Evolutionary conservation across 192 early-diverging fungal genomes (phyloP).

Genomic region (Rhizophagus clarus): DNA sequence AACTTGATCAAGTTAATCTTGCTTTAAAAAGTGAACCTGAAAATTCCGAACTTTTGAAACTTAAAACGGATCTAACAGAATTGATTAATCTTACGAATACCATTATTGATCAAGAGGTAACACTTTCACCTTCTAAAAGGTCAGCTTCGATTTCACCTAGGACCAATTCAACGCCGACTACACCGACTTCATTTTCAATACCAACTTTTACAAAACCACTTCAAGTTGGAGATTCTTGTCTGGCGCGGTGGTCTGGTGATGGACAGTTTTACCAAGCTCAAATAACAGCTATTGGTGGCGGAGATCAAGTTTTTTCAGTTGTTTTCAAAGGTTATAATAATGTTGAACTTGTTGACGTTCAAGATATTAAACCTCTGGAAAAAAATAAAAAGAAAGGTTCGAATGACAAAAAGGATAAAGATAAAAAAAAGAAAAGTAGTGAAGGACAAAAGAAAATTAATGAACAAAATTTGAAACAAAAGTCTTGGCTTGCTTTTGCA

Average conservation of each 20-base stretch:
- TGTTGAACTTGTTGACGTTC: slow-evolving; percentile 50
- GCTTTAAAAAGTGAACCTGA: slow-evolving; percentile 67
- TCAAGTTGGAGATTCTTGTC: slow-evolving; percentile 59
- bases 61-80: slow-evolving; percentile 66
- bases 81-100: slow-evolving; percentile 64
- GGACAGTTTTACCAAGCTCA: slow-evolving; percentile 69
- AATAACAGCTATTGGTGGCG: slow-evolving; percentile 59
- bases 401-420: slow-evolving; percentile 36
- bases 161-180: slow-evolving; percentile 27
- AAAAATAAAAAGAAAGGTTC: slow-evolving; percentile 34
- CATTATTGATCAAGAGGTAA: slow-evolving; percentile 42
- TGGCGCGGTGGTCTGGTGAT: slow-evolving; percentile 67
- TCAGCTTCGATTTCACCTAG: slow-evolving; percentile 28
- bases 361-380: slow-evolving; percentile 31
- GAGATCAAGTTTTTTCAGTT: slow-evolving; percentile 57
- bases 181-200: slow-evolving; percentile 15
- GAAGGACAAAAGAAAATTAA: slow-evolving; percentile 49
- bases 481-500: slow-evolving; percentile 76
- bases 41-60: slow-evolving; percentile 68
- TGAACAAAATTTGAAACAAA: slow-evolving; percentile 72
- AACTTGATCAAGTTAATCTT: slow-evolving; percentile 53
- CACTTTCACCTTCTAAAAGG: slow-evolving; percentile 11
- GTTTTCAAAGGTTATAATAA: slow-evolving; percentile 65
- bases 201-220: slow-evolving; percentile 25
- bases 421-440: slow-evolving; percentile 52